Base-by-base conservation (phyloP, 495 filamentous ascomycete species). In the Lasiosphaeriaceae sp. region DNA sequence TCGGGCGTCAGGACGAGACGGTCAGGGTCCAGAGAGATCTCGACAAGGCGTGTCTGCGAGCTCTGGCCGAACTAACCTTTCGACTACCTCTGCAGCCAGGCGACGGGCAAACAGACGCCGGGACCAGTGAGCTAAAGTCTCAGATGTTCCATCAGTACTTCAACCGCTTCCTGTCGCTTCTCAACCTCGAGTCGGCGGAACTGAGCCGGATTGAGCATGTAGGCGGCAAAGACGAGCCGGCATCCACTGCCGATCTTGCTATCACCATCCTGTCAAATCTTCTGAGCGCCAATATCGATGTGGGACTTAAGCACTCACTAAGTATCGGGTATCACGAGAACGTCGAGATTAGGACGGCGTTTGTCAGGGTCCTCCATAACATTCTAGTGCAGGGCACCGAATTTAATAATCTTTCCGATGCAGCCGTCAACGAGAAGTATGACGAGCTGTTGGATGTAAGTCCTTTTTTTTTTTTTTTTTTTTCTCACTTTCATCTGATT, bases 71-170 rank as follows among this genome's bases (percentile, higher is more conserved):
- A 56, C 71, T 87, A n/a, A 81, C 84, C 5, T 85, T 82, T 66
- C 82, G 83, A 24, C 67, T 87, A 14, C 83, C 84, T 16, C 70
- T 87, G 12, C 84, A 86, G 57, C 83, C 83, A 0, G 77, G 78
- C n/a, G 84, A 86, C 46, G 79, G 77, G 2, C 81, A 82, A 56
- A 80, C 69, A 29, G 84, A 87, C 63, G 83, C 79, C 0, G 80
- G 82, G 54, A 80, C 80, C 1, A 84, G 81, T 54, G 84, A 86
- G 70, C 74, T 82, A 29, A 84, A 85, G 55, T 77, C 75, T 4
- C 77, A 85, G 57, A 81, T 86, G 81, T 87, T 87, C 61, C 81
- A 82, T 47, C 77, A 75, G n/a, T 87, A 86, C 68, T 86, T 87
- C 63, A 84, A 80, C 55, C 69, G 81, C 29, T 86, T 87, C 55